Evolutionary conservation across 257 asterid genomes (phyloP), one percentile per base, ranked within the genome.

Genomic region (Solanum commersonii): DNA sequence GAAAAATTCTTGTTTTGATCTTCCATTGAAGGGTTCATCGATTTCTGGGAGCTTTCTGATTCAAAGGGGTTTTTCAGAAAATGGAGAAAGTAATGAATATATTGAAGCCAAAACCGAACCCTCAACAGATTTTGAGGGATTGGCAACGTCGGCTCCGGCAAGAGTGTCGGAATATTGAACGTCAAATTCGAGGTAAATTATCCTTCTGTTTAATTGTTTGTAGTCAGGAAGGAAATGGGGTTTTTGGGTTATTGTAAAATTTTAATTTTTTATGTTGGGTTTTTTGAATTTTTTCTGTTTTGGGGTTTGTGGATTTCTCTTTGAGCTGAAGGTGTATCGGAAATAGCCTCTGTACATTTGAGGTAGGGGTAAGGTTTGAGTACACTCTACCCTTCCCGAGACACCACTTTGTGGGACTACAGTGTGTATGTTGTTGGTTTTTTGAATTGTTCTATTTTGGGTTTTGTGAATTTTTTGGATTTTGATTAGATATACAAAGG

Each of bases 81-180:
- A 97, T 95, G 98, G 98, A 96, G 83, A 97, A 93, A 88, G 92
- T 96, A 92, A 91, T 81, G 95, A 95, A 94, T 86, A 79, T 93
- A 78, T 83, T 96, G 94, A 96, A 93, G 93, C 99, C 98, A 4
- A 97, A 96, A 88, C 95, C 98, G 20, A 96, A 94, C 46, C 98
- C 98, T 5, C 98, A 96, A 90, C 98, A 96, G 88, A 83, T 95
- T 87, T 92, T 95, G 73, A 91, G 99, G 85, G 99, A 96, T 90
- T 97, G 99, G 98, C 98, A 96, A 91, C 98, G 98, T 87, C 96
- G 98, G 72, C 98, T 97, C 76, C 98, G 99, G 65, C 99, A 95
- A 89, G 99, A 97, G 91, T 91, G 95, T 87, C 99, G 98, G 59
- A 94, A 91, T 84, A 94, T 97, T 90, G 99, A 97, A 88, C 99